A percentile compares a stretch with the other conserved stretches of the same genome.
These are phyloP conservation scores for Jatropha curcas DNA, from an alignment of 345 rosid species.

Conservation along the genomic window DNA sequence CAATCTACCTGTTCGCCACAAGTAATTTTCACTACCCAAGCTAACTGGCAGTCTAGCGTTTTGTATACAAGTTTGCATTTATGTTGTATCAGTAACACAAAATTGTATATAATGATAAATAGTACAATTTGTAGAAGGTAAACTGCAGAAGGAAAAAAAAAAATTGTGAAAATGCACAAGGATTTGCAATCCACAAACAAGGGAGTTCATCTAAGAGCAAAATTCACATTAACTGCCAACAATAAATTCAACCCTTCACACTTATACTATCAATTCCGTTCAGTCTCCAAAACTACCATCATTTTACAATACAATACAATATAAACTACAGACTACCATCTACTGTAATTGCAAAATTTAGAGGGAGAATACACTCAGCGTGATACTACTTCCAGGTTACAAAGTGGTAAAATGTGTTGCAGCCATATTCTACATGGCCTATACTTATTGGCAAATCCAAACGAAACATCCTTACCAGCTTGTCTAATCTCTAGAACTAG, in stretches of 20 bases:
- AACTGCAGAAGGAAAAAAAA: background rate
- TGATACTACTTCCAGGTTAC: background rate
- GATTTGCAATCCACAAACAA: background rate
- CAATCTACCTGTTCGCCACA: background rate
- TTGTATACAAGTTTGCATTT: too few relatives aligned
- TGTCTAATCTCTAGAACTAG: background rate
- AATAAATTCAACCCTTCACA: too few relatives aligned
- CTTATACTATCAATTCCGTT: too few relatives aligned
- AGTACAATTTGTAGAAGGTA: background rate
- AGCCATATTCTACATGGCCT: background rate
- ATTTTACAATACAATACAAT: too few relatives aligned
- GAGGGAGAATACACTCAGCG: background rate
- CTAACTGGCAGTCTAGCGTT: too few relatives aligned
- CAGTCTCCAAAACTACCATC: background rate
- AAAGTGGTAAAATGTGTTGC: background rate
- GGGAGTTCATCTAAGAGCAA: background rate
- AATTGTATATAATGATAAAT: background rate
- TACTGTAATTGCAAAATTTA: too few relatives aligned
- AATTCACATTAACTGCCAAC: too few relatives aligned
- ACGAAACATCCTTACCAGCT: background rate
- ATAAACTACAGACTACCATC: too few relatives aligned
- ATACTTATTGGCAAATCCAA: too few relatives aligned
- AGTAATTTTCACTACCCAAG: too few relatives aligned
- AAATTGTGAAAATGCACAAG: background rate
- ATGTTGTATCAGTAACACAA: background rate